A percentile compares a stretch with the other conserved stretches of the same genome.
Conservation (phyloP, 1,284 basidiomycete species). For the Naganishia sp. region DNA sequence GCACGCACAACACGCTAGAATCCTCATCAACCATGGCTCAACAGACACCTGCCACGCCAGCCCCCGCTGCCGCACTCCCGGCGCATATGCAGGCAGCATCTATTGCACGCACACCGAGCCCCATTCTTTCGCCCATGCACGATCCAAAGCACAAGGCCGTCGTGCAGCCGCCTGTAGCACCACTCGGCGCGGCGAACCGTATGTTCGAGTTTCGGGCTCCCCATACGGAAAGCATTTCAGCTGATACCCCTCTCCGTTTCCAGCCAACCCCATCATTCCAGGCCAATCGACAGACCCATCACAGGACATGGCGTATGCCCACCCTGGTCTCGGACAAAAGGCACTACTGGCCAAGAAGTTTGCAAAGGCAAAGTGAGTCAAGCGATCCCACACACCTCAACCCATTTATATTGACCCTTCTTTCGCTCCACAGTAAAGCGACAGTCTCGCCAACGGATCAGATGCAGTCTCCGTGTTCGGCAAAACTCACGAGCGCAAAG, state of each 20-base stretch:
- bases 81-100: slow-evolving; percentile 20
- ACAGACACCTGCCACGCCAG: neutral
- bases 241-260: slow-evolving; percentile 17
- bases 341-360: slow-evolving; percentile 84
- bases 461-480: slow-evolving; percentile 84
- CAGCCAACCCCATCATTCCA: slow-evolving; percentile 51
- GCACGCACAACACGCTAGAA: neutral
- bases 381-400: neutral
- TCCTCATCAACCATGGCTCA: slow-evolving; percentile 5
- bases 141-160: slow-evolving; percentile 74
- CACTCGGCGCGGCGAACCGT: slow-evolving; percentile 28
- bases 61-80: slow-evolving; percentile 4
- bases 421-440: slow-evolving; percentile 63
- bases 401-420: neutral
- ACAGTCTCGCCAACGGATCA: slow-evolving; percentile 84
- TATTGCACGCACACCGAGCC: slow-evolving; percentile 22
- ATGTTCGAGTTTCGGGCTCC: neutral
- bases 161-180: slow-evolving; percentile 64
- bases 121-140: slow-evolving; percentile 32
- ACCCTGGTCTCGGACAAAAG: slow-evolving; percentile 77
- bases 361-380: slow-evolving; percentile 73
- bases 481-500: slow-evolving; percentile 82
- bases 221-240: neutral
- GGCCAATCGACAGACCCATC: slow-evolving; percentile 45
- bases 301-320: slow-evolving; percentile 43